A percentile compares a stretch with the other conserved stretches of the same genome.
Conservation (phyloP, 2,329 filamentous ascomycete genomes). For the Chaetomium globosum region DNA sequence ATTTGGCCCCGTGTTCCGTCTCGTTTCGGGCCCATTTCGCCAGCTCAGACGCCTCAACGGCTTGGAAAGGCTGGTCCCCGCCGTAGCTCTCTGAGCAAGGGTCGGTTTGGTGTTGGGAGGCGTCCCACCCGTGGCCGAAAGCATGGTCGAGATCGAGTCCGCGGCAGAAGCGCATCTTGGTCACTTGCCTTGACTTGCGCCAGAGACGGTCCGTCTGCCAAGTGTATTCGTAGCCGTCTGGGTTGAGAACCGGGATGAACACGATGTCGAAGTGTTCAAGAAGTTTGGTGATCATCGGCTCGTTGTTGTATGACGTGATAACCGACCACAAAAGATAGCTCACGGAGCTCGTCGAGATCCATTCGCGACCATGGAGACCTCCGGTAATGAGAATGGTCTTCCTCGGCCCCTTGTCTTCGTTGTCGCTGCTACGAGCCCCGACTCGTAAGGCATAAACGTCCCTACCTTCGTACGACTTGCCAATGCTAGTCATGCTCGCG, state of each 20-base stretch:
- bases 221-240: constrained; percentile 91
- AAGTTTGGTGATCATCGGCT: constrained; percentile 70
- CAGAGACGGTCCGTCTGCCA: constrained; percentile 91
- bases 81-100: constrained; percentile 91
- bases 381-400: constrained; percentile 63
- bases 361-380: constrained; percentile 91
- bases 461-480: constrained; percentile 84
- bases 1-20: constrained; percentile 69
- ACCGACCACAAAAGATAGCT: constrained; percentile 89
- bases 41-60: constrained; percentile 73
- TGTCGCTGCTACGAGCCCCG: constrained; percentile 49
- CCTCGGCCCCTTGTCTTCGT: constrained; percentile 40
- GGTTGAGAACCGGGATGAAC: constrained; percentile 85
- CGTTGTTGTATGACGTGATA: constrained; percentile 78
- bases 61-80: constrained; percentile 80
- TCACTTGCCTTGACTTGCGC: constrained; percentile 91
- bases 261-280: constrained; percentile 85
- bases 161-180: constrained; percentile 77
- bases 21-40: constrained; percentile 83
- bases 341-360: constrained; percentile 91
- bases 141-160: constrained; percentile 88
- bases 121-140: constrained; percentile 84
- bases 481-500: constrained; percentile 72
- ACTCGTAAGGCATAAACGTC: constrained; percentile 82
- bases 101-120: constrained; percentile 65